A percentile compares a stretch with the other conserved stretches of the same genome.
phyloP scores from a whole-genome alignment of 225 moss, liverwort and hornwort genomes.

The Antitrichia curtipendula region DNA sequence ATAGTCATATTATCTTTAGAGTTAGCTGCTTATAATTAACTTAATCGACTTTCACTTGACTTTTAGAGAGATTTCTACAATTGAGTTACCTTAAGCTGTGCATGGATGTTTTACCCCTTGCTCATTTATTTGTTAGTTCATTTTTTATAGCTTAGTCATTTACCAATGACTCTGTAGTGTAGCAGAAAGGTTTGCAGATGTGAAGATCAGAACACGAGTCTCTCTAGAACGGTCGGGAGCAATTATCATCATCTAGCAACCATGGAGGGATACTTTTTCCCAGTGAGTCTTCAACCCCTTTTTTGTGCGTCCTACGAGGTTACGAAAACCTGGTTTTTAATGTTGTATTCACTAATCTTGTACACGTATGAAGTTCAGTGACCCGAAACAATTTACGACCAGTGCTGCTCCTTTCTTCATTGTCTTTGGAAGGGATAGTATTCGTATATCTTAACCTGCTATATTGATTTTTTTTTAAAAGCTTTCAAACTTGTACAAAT shows the following conservation, averaged over 20 bases:
- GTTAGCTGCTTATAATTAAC: not conserved
- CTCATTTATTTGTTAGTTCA: not conserved
- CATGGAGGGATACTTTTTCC: not conserved
- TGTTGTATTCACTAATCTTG: not conserved
- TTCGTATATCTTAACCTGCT: not conserved
- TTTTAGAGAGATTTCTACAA: not conserved
- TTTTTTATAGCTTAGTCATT: not conserved
- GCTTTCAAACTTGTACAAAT: not conserved
- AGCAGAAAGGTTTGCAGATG: conserved; percentile 3
- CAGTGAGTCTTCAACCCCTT: not conserved
- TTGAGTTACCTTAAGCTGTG: not conserved
- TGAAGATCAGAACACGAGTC: not conserved
- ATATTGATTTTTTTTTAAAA: not conserved
- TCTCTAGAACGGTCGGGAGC: not conserved
- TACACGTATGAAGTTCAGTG: not conserved
- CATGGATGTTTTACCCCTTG: not conserved
- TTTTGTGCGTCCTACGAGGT: not conserved
- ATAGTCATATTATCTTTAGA: not conserved
- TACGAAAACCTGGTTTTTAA: not conserved
- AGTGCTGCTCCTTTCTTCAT: not conserved
- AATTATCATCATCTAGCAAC: not conserved
- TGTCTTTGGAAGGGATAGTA: not conserved
- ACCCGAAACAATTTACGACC: not conserved
- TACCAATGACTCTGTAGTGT: not conserved
- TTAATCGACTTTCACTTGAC: not conserved